phyloP scores from a whole-genome alignment of 2,329 filamentous ascomycete species.

The Botrytis pseudocinerea region DNA sequence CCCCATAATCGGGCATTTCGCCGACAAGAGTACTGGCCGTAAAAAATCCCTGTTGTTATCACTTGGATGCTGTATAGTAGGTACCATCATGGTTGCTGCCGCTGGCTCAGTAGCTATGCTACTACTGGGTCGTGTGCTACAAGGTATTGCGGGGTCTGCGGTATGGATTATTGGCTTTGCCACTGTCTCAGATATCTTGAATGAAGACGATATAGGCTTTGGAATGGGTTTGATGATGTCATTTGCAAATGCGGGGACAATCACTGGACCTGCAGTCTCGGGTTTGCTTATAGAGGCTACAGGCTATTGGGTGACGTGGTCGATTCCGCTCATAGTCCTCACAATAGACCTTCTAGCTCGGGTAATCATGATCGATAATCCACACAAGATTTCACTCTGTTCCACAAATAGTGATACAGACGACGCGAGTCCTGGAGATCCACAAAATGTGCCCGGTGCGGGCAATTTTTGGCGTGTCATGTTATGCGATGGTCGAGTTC shows the following conservation, averaged over 20 bases:
- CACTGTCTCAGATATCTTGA: background rate
- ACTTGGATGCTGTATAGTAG: background rate
- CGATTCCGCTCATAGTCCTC: background rate
- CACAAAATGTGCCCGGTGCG: background rate
- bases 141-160: conserved; percentile 1
- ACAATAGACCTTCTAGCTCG: conserved; percentile 5
- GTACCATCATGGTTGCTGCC: background rate
- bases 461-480: conserved; percentile 2
- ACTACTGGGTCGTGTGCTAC: background rate
- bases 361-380: background rate
- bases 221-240: conserved; percentile 6
- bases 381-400: background rate
- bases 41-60: background rate
- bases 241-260: background rate
- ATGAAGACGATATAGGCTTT: background rate
- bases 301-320: conserved; percentile 1
- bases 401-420: background rate
- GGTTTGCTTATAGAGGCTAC: conserved; percentile 5
- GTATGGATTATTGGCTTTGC: conserved; percentile 11
- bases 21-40: background rate
- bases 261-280: background rate
- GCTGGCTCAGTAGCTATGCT: background rate
- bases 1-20: conserved; percentile 3
- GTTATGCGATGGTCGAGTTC: background rate
- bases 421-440: no score